Percentiles rank a stretch among this genome's conserved stretches.
These are phyloP conservation scores for Ligustrum vulgare DNA, from an alignment of 257 asterid species.

Conservation along the genomic window DNA sequence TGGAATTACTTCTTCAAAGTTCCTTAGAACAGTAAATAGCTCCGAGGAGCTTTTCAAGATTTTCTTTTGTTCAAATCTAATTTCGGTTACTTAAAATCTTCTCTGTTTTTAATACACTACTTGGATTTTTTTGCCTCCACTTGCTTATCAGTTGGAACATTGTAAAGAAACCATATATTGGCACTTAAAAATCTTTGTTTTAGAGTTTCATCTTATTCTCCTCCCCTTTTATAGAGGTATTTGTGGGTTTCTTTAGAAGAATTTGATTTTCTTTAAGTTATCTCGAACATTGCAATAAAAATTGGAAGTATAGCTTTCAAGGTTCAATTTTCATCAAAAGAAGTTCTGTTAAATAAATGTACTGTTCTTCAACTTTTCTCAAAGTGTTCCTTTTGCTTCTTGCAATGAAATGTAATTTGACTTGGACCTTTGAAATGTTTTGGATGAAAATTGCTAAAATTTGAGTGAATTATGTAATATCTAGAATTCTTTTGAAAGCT, in stretches of 20 bases:
- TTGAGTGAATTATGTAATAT: neutral
- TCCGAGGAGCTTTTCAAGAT: neutral
- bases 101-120: neutral
- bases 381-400: slow-evolving; percentile 2
- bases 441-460: neutral
- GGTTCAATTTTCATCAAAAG: neutral
- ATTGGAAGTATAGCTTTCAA: neutral
- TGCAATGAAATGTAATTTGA: neutral
- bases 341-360: neutral
- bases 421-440: neutral
- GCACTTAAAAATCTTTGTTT: neutral
- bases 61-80: neutral
- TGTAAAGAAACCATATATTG: neutral
- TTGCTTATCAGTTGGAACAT: neutral
- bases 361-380: too few relatives aligned
- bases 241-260: neutral
- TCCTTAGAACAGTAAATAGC: slow-evolving; percentile 3
- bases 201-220: neutral
- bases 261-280: neutral
- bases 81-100: neutral
- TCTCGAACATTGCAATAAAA: neutral
- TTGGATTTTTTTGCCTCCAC: neutral
- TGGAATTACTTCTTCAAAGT: slow-evolving; percentile 12
- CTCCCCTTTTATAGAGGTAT: neutral
- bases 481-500: neutral